Base-by-base conservation (phyloP, 352 stramenopile genomes). In the Globisporangium viniferum region DNA sequence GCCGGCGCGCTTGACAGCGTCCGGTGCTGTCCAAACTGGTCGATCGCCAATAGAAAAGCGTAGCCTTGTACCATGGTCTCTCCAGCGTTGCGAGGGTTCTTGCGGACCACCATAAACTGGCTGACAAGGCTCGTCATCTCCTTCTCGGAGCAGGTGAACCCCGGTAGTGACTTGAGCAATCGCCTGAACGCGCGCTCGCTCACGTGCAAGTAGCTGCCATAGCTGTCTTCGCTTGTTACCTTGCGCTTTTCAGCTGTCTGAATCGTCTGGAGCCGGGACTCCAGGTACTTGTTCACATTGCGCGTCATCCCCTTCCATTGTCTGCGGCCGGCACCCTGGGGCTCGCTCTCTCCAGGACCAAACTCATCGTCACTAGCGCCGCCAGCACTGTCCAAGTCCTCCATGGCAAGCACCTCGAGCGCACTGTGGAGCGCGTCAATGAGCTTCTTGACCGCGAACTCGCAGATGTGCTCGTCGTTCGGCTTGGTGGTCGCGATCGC, bases 371-470 rank as follows among this genome's bases (percentile, higher is more conserved):
- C 62, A 39, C 12, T 20, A 29, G 59, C 65, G 15, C 9, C 49
- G 29, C n/a, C 31, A 18, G 35, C 41, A n/a, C 24, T 7, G 14
- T 65, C 48, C 20, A 49, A 2, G 22, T 61, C 18, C 44, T 65
- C 62, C 62, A 60, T 66, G 5, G 39, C 59, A 27, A 62, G 60
- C 63, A 62, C 67, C 20, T 70, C 68, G 27, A 62, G 24, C 56
- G 62, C 35, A 27, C 73, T 73, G 20, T 76, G 72, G n/a, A 86
- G 76, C 36, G 73, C 68, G 41, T 88, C 73, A 8, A 91, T 76
- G 10, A 92, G 46, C 56, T 88, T 89, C 61, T 72, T 76, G 18
- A 90, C 33, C 14, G 83, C 72, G n/a, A 66, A 67, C 62, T 86
- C 81, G 8, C 82, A 89, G 1, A 75, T 67, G 12, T 70, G 44